Percentiles rank a stretch among this genome's conserved stretches.
Conservation (phyloP, 805 yeast genomes). For the Ogataea haglerorum region DNA sequence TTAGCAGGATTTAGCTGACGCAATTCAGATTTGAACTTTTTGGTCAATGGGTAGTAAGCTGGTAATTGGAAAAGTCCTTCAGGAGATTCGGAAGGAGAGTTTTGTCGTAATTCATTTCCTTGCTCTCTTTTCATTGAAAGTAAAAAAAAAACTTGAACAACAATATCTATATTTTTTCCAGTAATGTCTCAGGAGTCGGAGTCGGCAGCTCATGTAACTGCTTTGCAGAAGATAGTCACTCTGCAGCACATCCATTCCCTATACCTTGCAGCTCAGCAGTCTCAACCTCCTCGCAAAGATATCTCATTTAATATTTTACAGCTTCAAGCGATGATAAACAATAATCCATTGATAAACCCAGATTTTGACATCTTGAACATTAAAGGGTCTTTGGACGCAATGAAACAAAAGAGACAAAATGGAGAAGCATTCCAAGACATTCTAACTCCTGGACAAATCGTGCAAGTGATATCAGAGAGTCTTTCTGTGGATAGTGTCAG, state of each 20-base stretch:
- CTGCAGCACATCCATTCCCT: conserved; percentile 36
- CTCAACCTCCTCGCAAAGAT: conserved; percentile 32
- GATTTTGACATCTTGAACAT: conserved; percentile 34
- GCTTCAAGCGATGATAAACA: conserved; percentile 35
- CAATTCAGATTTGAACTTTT: conserved; percentile 12
- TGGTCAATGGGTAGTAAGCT: conserved; percentile 23
- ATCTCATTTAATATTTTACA: conserved; percentile 36
- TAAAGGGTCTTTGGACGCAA: conserved; percentile 25
- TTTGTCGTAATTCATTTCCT: not conserved
- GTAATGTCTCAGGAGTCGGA: conserved; percentile 4
- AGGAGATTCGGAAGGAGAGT: not conserved
- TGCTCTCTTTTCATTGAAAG: conserved; percentile 5
- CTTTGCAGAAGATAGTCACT: conserved; percentile 35
- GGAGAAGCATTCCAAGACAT: conserved; percentile 21
- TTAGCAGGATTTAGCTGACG: conserved; percentile 11
- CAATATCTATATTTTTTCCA: too few species aligned
- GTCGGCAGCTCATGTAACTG: conserved; percentile 26
- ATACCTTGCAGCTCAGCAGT: conserved; percentile 33
- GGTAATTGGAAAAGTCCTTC: conserved; percentile 19
- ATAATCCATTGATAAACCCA: conserved; percentile 35
- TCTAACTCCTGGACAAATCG: conserved; percentile 34
- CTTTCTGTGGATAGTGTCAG: conserved; percentile 29
- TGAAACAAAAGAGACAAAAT: conserved; percentile 21
- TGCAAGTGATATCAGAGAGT: conserved; percentile 35
- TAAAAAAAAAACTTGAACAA: too few species aligned